Evolutionary conservation across 2,329 filamentous ascomycete genomes (phyloP), one percentile per base, ranked within the genome.

Genomic region (Aspergillus novoparasiticus): DNA sequence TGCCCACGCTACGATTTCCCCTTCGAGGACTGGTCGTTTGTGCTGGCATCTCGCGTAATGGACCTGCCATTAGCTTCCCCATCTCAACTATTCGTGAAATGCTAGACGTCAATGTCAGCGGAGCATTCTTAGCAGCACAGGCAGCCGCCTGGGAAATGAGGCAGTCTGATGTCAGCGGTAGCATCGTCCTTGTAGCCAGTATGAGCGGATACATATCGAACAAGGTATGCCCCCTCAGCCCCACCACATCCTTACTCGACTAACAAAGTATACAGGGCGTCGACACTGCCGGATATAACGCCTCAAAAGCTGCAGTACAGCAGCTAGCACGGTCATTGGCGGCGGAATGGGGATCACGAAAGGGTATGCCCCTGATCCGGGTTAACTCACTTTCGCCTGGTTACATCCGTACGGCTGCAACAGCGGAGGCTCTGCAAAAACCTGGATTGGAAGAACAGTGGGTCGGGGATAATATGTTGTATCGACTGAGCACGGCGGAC

Each of bases 261-360:
- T 21, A 16, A 45, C 34, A 1, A 19, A 45, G 6, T 4, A 32
- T 14, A 8, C 48, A 69, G 61, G 67, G 64, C 8, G 59, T 68
- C 1, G 61, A 67, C 39, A 65, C 64, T 4, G 57, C 67, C 6
- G 62, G 30, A 0, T 84, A 84, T 71, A 83, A 83, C 62, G 70
- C 80, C 1, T 82, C 79, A 45, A 84, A 84, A 66, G 75, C 81
- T 0, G 81, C 77, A 0, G 76, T 84, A 8, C 76, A 79, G 51
- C 81, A 84, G 62, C 73, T 84, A 0, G 73, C 76, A 3, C 77
- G 81, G 19, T 80, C 76, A 5, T 68, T 84, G n/a, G 78, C 82
- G 0, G 78, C 78, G 1, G 83, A 84, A 70, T 83, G 75, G 81
- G 79, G 71, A 62, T 76, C 72, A 43, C 71, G 70, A 30, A 41